Percentiles rank a stretch among this genome's conserved stretches.
Conservation (phyloP, 2,329 filamentous ascomycete species). For the Hypoxylon sp. region DNA sequence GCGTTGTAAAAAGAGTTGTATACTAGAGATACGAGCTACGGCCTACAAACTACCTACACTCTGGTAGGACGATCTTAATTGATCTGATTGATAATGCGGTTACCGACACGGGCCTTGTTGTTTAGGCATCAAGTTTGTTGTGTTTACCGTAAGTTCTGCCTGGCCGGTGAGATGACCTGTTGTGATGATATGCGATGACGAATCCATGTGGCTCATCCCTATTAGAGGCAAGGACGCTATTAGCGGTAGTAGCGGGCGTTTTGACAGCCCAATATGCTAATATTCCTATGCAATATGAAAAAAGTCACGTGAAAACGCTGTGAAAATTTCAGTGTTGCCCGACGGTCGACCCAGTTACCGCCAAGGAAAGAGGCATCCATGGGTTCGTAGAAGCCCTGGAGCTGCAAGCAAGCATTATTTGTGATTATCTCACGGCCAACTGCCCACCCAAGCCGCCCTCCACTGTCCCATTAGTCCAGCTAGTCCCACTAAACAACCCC, state of each 20-base stretch:
- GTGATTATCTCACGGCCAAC: slow-evolving; percentile 36
- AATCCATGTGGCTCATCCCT: slow-evolving; percentile 41
- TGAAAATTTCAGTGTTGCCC: slow-evolving; percentile 32
- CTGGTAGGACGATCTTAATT: slow-evolving; percentile 39
- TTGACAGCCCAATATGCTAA: neutral
- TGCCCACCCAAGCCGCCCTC: slow-evolving; percentile 22
- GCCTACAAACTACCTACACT: slow-evolving; percentile 25
- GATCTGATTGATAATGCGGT: slow-evolving; percentile 35
- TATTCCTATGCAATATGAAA: slow-evolving; percentile 14
- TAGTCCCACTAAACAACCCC: slow-evolving; percentile 23
- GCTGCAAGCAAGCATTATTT: slow-evolving; percentile 22
- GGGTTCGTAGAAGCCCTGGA: neutral
- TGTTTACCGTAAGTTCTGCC: slow-evolving; percentile 29
- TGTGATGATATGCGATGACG: slow-evolving; percentile 40
- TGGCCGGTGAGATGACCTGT: slow-evolving; percentile 27
- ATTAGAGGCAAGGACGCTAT: slow-evolving; percentile 28
- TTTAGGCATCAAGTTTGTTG: slow-evolving; percentile 39
- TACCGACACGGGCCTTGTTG: too few species aligned
- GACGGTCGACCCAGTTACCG: slow-evolving; percentile 42
- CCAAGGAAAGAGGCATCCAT: slow-evolving; percentile 27
- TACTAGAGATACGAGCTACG: slow-evolving; percentile 48
- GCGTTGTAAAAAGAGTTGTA: slow-evolving; percentile 54
- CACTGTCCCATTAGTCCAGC: slow-evolving; percentile 20
- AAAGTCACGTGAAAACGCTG: slow-evolving; percentile 32
- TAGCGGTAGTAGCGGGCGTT: slow-evolving; percentile 10